Conservation (phyloP, 805 yeast genomes). For the Kluyveromyces lactis region DNA sequence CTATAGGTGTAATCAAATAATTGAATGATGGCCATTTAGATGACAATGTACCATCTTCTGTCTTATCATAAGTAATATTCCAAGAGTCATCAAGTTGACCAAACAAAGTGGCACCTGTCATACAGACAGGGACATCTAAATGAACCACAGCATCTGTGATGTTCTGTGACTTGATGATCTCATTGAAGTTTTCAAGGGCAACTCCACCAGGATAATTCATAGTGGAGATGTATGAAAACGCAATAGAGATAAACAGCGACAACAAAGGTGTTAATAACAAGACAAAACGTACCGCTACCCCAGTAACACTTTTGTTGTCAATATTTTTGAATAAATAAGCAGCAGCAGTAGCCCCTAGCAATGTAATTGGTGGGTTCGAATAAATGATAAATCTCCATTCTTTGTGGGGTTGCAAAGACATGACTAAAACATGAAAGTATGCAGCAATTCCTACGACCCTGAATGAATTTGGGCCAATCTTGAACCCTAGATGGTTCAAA, state of each 20-base stretch:
- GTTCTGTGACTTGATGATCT: constrained; percentile 26
- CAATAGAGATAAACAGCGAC: constrained; percentile 35
- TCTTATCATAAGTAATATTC: constrained; percentile 56
- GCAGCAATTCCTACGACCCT: constrained; percentile 45
- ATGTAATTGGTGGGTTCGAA: constrained; percentile 57
- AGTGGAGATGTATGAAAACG: constrained; percentile 56
- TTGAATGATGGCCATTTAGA: constrained; percentile 42
- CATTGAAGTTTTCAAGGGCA: constrained; percentile 52
- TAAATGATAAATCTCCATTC: constrained; percentile 90
- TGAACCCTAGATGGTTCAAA: constrained; percentile 32
- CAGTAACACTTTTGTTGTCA: constrained; percentile 13
- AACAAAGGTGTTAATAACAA: constrained; percentile 28
- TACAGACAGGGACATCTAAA: constrained; percentile 71
- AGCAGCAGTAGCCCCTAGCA: constrained; percentile 58
- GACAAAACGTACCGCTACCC: constrained; percentile 24
- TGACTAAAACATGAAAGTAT: constrained; percentile 43
- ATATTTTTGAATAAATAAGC: constrained; percentile 31
- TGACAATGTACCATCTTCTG: constrained; percentile 45
- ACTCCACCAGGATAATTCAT: constrained; percentile 86
- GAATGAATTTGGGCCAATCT: constrained; percentile 30
- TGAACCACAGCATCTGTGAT: constrained; percentile 41
- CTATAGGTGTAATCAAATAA: constrained; percentile 38
- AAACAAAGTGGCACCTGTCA: constrained; percentile 80
- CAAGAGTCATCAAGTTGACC: constrained; percentile 43
- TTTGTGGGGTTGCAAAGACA: constrained; percentile 84